Conservation (phyloP, 2,329 filamentous ascomycete species). For the Neonectria coccinea region DNA sequence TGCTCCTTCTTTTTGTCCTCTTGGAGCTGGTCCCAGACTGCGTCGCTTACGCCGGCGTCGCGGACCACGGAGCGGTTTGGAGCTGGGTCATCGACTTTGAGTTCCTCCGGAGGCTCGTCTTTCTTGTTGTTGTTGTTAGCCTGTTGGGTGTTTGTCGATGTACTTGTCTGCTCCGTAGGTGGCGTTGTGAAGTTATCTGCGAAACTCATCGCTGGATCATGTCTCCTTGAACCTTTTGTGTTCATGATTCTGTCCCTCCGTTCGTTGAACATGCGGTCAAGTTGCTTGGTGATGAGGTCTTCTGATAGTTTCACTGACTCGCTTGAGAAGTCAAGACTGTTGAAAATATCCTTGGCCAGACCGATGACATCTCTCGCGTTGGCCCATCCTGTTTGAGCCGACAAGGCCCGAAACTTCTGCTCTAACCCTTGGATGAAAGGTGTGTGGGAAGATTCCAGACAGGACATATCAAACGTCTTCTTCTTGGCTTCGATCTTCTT, state of each 20-base stretch:
- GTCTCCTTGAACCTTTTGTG: conserved; percentile 2
- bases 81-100: neutral
- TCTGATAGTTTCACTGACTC: conserved; percentile 36
- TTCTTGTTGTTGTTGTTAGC: conserved; percentile 1
- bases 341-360: conserved; percentile 64
- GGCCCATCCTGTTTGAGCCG: conserved; percentile 65
- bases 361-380: conserved; percentile 72
- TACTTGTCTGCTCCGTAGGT: neutral
- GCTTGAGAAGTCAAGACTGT: conserved; percentile 38
- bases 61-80: conserved; percentile 45
- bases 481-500: conserved; percentile 29
- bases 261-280: conserved; percentile 43
- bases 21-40: conserved; percentile 71
- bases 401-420: conserved; percentile 54
- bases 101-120: conserved; percentile 25
- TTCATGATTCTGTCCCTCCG: conserved; percentile 27
- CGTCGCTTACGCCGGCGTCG: conserved; percentile 70
- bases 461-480: conserved; percentile 41
- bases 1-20: conserved; percentile 57
- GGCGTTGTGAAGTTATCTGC: accelerated
- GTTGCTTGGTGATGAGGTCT: conserved; percentile 17
- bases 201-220: neutral
- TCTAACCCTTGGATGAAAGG: conserved; percentile 28
- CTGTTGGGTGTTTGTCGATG: neutral
- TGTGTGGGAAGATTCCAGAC: conserved; percentile 37